Conservation (phyloP, 352 stramenopile genomes). For the Phytophthora rubi region DNA sequence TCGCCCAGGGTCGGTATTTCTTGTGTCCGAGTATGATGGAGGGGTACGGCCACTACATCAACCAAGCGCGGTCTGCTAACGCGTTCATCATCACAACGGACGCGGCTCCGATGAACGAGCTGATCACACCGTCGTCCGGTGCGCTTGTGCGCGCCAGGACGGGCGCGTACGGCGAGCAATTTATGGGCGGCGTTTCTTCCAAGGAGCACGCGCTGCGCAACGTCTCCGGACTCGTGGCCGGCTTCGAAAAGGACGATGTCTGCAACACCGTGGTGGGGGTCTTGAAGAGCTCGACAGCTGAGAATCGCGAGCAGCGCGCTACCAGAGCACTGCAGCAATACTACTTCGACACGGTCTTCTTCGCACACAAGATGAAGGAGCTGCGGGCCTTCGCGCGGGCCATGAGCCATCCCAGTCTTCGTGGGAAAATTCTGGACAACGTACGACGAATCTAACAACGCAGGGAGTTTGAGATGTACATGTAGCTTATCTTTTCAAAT, state of each 20-base stretch:
- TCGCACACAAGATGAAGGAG: slow-evolving; percentile 56
- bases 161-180: slow-evolving; percentile 37
- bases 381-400: slow-evolving; percentile 42
- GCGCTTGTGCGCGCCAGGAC: slow-evolving; percentile 40
- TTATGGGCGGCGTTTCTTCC: slow-evolving; percentile 43
- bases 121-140: slow-evolving; percentile 49
- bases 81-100: slow-evolving; percentile 58
- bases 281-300: slow-evolving; percentile 29
- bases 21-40: slow-evolving; percentile 58
- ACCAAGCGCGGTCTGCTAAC: slow-evolving; percentile 54
- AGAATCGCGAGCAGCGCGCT: slow-evolving; percentile 18
- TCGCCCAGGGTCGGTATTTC: slow-evolving; percentile 47
- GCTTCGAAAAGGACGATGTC: slow-evolving; percentile 41
- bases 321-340: slow-evolving; percentile 43
- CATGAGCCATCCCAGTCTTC: slow-evolving; percentile 30
- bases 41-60: slow-evolving; percentile 70
- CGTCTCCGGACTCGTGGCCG: slow-evolving; percentile 50
- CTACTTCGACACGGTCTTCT: slow-evolving; percentile 69
- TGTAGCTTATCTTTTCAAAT: not conserved
- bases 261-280: slow-evolving; percentile 47
- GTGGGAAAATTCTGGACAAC: slow-evolving; percentile 16
- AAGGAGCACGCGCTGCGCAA: slow-evolving; percentile 38
- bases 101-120: slow-evolving; percentile 58
- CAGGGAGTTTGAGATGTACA: slow-evolving; percentile 1
- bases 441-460: not conserved